phyloP scores from a whole-genome alignment of 495 filamentous ascomycete genomes.

The Bacidia gigantensis region DNA sequence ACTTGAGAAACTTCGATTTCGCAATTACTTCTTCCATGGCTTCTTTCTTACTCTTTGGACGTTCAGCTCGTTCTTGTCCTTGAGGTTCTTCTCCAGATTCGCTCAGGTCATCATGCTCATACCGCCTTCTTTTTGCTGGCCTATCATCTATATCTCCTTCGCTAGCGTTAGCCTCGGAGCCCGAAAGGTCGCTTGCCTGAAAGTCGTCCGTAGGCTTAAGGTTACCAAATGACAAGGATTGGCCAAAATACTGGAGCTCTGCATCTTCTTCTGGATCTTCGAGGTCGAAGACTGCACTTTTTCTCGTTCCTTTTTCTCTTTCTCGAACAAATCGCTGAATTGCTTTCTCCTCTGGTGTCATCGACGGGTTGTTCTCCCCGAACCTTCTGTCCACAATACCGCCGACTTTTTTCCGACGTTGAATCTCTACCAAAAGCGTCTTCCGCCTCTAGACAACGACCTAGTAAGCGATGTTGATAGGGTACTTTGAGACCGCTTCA shows the following conservation, averaged over 20 bases:
- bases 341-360: constrained; percentile 90
- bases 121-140: constrained; percentile 48
- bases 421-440: constrained; percentile 77
- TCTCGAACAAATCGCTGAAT: constrained; percentile 79
- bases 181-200: constrained; percentile 37
- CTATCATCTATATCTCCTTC: constrained; percentile 31
- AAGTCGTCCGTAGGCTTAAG: constrained; percentile 55
- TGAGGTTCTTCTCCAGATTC: too few species aligned
- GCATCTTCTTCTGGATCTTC: constrained; percentile 64
- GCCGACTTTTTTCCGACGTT: constrained; percentile 73
- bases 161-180: constrained; percentile 42
- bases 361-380: constrained; percentile 84
- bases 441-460: constrained; percentile 43
- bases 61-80: too few species aligned
- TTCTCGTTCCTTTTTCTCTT: constrained; percentile 58
- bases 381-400: constrained; percentile 88
- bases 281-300: constrained; percentile 70
- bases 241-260: constrained; percentile 72
- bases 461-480: constrained; percentile 55
- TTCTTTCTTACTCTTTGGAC: constrained; percentile 86
- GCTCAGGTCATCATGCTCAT: constrained; percentile 24
- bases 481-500: neutral
- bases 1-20: constrained; percentile 90
- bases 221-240: constrained; percentile 49
- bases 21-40: constrained; percentile 96